Evolutionary conservation across 208 protist genomes (phyloP).

Genomic region (Leishmania turanica): DNA sequence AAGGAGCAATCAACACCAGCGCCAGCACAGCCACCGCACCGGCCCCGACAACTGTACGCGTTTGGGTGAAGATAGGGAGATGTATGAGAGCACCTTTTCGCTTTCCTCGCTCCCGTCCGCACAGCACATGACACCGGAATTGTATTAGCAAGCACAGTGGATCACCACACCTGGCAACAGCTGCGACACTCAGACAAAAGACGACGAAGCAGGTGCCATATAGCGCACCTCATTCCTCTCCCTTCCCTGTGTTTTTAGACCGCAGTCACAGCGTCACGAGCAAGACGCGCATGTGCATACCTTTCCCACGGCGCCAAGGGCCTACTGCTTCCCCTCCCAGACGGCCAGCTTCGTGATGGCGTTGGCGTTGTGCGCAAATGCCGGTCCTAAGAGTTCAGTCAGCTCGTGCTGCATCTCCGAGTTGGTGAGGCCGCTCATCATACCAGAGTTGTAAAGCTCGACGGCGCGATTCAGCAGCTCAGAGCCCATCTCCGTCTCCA

Average conservation of each 20-base stretch:
- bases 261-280: background rate
- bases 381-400: conserved; percentile 56
- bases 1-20: background rate
- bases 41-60: background rate
- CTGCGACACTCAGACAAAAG: background rate
- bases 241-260: background rate
- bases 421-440: conserved; percentile 65
- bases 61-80: conserved; percentile 10
- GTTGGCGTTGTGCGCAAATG: conserved; percentile 77
- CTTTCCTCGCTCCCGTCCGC: background rate
- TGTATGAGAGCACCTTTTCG: background rate
- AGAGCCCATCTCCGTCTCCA: conserved; percentile 73
- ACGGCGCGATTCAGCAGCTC: conserved; percentile 70
- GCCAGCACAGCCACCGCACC: background rate
- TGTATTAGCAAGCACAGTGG: background rate
- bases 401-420: conserved; percentile 77
- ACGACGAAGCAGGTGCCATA: background rate
- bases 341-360: conserved; percentile 85
- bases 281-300: background rate
- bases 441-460: conserved; percentile 70
- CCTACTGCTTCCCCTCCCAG: conserved; percentile 82
- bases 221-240: background rate
- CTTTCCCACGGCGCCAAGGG: conserved; percentile 16
- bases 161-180: background rate
- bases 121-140: background rate